Percentiles rank a stretch among this genome's conserved stretches.
phyloP scores from a whole-genome alignment of 371 early-diverging fungal genomes.

The Umbelopsis sp. region DNA sequence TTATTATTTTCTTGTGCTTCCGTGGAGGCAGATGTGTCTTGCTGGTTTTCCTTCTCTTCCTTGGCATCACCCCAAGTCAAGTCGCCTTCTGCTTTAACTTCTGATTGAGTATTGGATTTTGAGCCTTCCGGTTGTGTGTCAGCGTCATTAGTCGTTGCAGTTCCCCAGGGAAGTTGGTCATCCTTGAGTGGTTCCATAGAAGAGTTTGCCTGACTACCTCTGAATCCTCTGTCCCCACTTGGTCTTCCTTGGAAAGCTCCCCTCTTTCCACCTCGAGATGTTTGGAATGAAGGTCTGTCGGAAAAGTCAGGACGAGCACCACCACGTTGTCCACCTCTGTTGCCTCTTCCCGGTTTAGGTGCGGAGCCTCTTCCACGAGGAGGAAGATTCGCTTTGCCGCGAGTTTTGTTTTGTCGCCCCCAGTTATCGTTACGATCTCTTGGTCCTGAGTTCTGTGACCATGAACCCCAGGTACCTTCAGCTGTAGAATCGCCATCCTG shows the following conservation, averaged over 20 bases:
- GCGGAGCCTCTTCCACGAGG: constrained; percentile 9
- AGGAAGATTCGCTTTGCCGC: neutral
- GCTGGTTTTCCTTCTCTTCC: neutral
- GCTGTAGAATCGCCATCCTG: neutral
- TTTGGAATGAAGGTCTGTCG: neutral
- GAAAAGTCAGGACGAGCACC: neutral
- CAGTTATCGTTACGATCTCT: neutral
- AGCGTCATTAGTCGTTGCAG: neutral
- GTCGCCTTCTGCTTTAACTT: neutral
- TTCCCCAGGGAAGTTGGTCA: too few species aligned
- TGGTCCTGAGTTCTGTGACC: neutral
- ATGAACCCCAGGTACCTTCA: neutral
- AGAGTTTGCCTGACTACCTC: neutral
- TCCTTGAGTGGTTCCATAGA: neutral
- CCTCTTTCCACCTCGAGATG: neutral
- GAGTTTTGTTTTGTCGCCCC: neutral
- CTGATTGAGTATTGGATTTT: neutral
- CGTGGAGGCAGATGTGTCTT: neutral
- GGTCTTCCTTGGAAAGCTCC: neutral
- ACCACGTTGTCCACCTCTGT: neutral
- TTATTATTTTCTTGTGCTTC: neutral
- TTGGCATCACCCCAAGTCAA: neutral
- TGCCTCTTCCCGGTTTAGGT: neutral
- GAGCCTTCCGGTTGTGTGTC: neutral
- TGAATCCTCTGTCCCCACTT: neutral